phyloP scores from a whole-genome alignment of 176 grass and related monocot genomes.

The Carex pumila region DNA sequence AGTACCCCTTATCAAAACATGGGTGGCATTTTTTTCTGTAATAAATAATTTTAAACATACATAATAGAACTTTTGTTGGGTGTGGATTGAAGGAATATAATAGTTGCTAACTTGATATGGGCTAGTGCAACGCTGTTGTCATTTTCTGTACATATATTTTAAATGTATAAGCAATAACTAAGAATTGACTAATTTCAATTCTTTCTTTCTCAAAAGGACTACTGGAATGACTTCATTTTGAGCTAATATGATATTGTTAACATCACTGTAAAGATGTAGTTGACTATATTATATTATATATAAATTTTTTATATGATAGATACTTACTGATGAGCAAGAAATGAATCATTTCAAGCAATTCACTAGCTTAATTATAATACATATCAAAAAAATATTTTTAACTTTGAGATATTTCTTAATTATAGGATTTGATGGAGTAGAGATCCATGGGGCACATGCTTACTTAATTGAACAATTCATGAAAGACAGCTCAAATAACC shows the following conservation, averaged over 20 bases:
- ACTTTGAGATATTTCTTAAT: not conserved
- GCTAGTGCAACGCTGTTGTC: too few relatives aligned
- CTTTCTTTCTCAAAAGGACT: not conserved
- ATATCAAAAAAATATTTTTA: not conserved
- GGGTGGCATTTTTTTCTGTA: not conserved
- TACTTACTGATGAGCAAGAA: not conserved
- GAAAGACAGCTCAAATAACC: constrained; percentile 48
- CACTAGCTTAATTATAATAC: not conserved
- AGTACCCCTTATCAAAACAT: not conserved
- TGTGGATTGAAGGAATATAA: not conserved
- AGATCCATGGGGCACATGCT: constrained; percentile 44
- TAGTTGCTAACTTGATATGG: not conserved
- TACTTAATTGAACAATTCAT: constrained; percentile 56
- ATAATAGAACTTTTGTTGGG: not conserved
- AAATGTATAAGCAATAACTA: not conserved
- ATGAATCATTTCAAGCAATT: not conserved
- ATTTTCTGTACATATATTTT: not conserved
- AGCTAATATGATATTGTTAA: not conserved
- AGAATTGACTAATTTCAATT: not conserved
- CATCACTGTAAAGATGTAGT: not conserved
- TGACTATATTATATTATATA: not conserved
- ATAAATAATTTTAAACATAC: too few relatives aligned
- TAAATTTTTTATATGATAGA: not conserved
- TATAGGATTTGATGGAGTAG: constrained; percentile 48
- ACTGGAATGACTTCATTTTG: not conserved